Evolutionary conservation across 352 stramenopile species (phyloP), one percentile per base, ranked within the genome.

Genomic region (Elongisporangium anandrum): DNA sequence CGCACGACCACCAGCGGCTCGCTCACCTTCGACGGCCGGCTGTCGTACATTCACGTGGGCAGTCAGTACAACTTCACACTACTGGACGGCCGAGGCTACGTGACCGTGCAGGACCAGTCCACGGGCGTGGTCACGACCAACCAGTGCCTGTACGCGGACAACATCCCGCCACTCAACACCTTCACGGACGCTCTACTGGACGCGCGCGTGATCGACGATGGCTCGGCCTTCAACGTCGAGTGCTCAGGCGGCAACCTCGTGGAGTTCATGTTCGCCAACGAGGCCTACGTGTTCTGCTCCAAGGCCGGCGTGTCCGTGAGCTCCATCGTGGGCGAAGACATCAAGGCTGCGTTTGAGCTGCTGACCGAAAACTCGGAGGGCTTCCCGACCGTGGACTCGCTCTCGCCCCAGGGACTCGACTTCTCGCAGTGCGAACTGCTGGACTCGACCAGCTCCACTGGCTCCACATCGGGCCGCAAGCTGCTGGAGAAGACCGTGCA

Each of bases 221-320:
- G 58, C 29, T 48, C 57, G 23, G 55, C 45, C 50, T 64, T 68
- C 20, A 47, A 55, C 16, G 52, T 70, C 6, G 8, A 48, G 7
- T 68, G 67, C 38, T 20, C 45, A 1, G 41, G 56, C 41, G 65
- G 65, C 48, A 63, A 72, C n/a, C 63, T 79, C 15, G 62, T 77
- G 16, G 54, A 76, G 22, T 49, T 76, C 15, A 54, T 54, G 19
- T 74, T 79, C 39, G 64, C 71, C 16, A 56, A 65, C 29, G 71
- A 76, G 56, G 45, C 68, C 19, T 79, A 61, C 55, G 71, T 79
- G 26, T 69, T 77, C 41, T 79, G 71, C 56, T 63, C 59, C 20
- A 59, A 53, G 34, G 15, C 38, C 22, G 45, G 15, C 19, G 61
- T 47, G 45, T 56, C 61, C 53, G 38, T 69, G 19, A 51, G 47